Base-by-base conservation (phyloP, 2,329 filamentous ascomycete species). In the Alternaria sp. region DNA sequence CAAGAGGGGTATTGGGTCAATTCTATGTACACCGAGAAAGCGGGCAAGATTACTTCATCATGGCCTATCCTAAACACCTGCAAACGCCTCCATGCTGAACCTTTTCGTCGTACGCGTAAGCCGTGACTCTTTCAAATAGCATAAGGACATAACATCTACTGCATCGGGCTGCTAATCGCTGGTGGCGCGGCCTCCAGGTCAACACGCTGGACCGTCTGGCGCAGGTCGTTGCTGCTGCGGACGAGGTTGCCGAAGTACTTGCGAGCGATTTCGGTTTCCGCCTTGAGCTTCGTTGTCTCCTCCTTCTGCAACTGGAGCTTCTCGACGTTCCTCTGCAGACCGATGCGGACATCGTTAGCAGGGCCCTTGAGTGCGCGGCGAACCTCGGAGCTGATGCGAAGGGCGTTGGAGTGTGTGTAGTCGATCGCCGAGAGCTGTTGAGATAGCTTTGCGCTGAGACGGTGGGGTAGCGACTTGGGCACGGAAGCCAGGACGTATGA, bases 221-320 rank as follows among this genome's bases (percentile, higher is more conserved):
- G 79, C 57, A 87, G 80, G 59, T 85, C 83, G 23, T 79, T 80
- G 63, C 82, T 84, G 70, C 89, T 86, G 63, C 91, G 87, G 56
- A 96, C 89, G 17, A 99, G 86, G 74, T 96, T 96, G 56, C 88
- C 84, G 79, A 99, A 99, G 83, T 97, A 98, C 80, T 95, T 96
- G 69, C 88, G 85, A 7, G 96, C 96, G 30, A 93, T 89, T 76
- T 96, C 91, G 75, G 93, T 96, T 81, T 98, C 95, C 32, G 84
- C 85, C 79, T 90, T 90, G 64, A 93, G 87, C 83, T 96, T 96
- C 76, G 88, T 85, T 9, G 93, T 96, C 77, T 97, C 92, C 70
- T 96, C 91, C 70, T 91, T 90, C 77, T 92, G 91, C 64, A 88
- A 90, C 59, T 83, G 81, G 11, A 98, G 88, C 72, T 96, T 90